These are phyloP conservation scores for Mortierella sp. DNA, from an alignment of 371 early-diverging fungal genomes.

Conservation along the genomic window DNA sequence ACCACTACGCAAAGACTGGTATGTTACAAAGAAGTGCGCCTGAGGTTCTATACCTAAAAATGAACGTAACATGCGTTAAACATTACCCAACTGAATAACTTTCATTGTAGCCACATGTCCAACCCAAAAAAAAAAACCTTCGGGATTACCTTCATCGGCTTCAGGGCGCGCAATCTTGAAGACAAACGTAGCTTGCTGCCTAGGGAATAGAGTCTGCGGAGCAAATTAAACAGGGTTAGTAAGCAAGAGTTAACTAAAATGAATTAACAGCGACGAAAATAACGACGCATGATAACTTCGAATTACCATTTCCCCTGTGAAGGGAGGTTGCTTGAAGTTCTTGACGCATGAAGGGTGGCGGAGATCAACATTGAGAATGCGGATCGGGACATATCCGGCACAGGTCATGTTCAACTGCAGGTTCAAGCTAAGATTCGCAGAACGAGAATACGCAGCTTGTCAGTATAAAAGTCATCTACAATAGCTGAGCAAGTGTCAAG, in stretches of 20 bases:
- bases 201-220: slow-evolving; percentile 70
- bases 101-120: neutral
- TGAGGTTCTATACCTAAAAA: slow-evolving; percentile 38
- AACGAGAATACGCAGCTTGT: slow-evolving; percentile 1
- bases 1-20: slow-evolving; percentile 71
- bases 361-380: slow-evolving; percentile 65
- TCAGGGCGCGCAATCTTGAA: slow-evolving; percentile 69
- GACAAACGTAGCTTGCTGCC: slow-evolving; percentile 72
- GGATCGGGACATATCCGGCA: slow-evolving; percentile 71
- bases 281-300: neutral
- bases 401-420: slow-evolving; percentile 72
- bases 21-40: slow-evolving; percentile 70
- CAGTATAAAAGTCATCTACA: neutral
- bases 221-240: neutral
- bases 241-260: neutral
- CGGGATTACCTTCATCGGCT: slow-evolving; percentile 24
- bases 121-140: too few relatives aligned
- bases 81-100: neutral
- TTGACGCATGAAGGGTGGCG: slow-evolving; percentile 58
- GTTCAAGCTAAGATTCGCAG: slow-evolving; percentile 61
- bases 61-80: neutral
- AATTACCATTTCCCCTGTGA: slow-evolving; percentile 67
- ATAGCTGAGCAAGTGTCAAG: too few relatives aligned
- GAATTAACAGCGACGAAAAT: neutral
- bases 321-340: slow-evolving; percentile 62